Percentiles rank a stretch among this genome's conserved stretches.
Conservation (phyloP, 371 early-diverging fungal genomes). For the Mortierella sp. region DNA sequence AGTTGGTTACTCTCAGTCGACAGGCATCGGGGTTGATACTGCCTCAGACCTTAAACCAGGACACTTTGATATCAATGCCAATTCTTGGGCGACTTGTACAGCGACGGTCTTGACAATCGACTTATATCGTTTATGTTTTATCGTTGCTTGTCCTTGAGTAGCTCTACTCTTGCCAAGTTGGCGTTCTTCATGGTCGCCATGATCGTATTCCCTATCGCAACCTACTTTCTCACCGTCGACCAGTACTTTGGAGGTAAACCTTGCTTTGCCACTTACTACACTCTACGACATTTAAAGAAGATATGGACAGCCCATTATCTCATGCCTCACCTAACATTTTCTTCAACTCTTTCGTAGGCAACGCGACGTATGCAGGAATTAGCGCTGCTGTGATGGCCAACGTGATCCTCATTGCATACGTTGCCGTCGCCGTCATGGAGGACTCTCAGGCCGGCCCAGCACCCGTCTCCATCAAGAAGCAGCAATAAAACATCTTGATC, state of each 20-base stretch:
- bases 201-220: slow-evolving; percentile 61
- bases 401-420: slow-evolving; percentile 61
- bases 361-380: slow-evolving; percentile 65
- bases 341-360: slow-evolving; percentile 41
- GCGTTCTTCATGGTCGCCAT: slow-evolving; percentile 62
- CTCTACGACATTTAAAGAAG: too few relatives aligned
- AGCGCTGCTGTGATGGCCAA: slow-evolving; percentile 64
- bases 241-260: slow-evolving; percentile 61
- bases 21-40: not conserved
- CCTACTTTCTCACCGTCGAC: slow-evolving; percentile 60
- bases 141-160: not conserved
- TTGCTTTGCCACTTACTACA: too few relatives aligned
- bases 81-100: not conserved
- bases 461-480: slow-evolving; percentile 47
- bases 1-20: not conserved
- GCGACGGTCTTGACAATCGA: not conserved
- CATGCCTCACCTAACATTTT: not conserved
- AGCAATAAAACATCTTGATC: slow-evolving; percentile 31
- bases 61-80: not conserved
- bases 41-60: not conserved
- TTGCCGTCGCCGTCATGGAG: slow-evolving; percentile 61
- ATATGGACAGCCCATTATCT: not conserved
- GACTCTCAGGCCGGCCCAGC: slow-evolving; percentile 42
- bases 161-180: slow-evolving; percentile 58
- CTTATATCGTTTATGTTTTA: not conserved